Evolutionary conservation across 441 rosid species (phyloP).

Genomic region (Adansonia madagascariensis): DNA sequence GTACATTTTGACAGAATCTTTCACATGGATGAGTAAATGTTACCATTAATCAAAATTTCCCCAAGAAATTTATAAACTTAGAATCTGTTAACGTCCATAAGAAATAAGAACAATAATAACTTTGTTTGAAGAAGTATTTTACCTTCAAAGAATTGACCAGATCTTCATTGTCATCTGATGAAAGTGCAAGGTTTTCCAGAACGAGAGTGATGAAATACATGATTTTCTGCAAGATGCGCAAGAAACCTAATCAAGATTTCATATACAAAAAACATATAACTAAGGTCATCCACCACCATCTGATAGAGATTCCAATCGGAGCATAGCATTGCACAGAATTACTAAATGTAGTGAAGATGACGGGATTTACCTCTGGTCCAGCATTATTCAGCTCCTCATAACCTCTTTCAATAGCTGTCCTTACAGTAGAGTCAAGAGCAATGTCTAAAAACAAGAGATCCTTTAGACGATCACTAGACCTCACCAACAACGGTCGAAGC

Average conservation of each 20-base stretch:
- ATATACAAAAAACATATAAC: constrained; percentile 23
- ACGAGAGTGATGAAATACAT: constrained; percentile 13
- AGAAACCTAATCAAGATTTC: constrained; percentile 36
- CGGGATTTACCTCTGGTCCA: constrained; percentile 72
- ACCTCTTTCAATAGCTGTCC: constrained; percentile 95
- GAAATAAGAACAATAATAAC: background rate
- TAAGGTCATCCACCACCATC: constrained; percentile 14
- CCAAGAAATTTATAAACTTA: background rate
- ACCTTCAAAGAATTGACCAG: constrained; percentile 92
- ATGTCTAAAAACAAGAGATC: constrained; percentile 91
- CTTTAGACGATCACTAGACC: constrained; percentile 80
- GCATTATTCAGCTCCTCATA: constrained; percentile 78
- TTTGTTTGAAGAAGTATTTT: constrained; percentile 13
- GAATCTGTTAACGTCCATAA: background rate
- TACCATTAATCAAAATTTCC: background rate
- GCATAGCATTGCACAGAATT: constrained; percentile 25
- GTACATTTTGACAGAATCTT: background rate
- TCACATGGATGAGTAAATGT: background rate
- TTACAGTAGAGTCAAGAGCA: constrained; percentile 90
- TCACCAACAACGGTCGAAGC: constrained; percentile 70
- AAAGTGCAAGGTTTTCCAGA: constrained; percentile 13
- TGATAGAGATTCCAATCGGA: background rate
- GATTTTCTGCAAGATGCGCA: constrained; percentile 13
- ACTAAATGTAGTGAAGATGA: constrained; percentile 26
- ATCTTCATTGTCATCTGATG: constrained; percentile 71